These are phyloP conservation scores for Exophiala alcalophila DNA, from an alignment of 2,329 filamentous ascomycete genomes.

Conservation along the genomic window DNA sequence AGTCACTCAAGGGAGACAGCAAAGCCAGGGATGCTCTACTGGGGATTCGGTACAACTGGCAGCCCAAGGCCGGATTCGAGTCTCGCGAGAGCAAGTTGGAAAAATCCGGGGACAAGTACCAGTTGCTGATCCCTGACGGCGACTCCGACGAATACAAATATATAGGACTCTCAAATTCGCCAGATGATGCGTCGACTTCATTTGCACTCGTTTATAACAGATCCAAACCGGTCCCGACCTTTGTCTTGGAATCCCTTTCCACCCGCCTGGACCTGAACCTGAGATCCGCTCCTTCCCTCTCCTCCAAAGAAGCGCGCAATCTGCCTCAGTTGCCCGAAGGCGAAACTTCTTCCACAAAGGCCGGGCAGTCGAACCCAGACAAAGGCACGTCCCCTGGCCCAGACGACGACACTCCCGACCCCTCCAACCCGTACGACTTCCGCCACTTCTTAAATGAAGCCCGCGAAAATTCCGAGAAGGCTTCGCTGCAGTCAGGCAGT, in stretches of 20 bases:
- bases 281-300: conserved; percentile 56
- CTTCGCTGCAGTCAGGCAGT: conserved; percentile 16
- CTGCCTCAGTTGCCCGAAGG: conserved; percentile 18
- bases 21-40: conserved; percentile 33
- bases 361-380: conserved; percentile 29
- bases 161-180: conserved; percentile 1
- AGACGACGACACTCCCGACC: conserved; percentile 44
- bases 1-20: conserved; percentile 38
- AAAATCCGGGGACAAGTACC: conserved; percentile 16
- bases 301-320: conserved; percentile 15
- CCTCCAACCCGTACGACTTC: conserved; percentile 49
- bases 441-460: conserved; percentile 48
- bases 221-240: conserved; percentile 67
- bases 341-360: conserved; percentile 19
- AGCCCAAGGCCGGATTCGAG: conserved; percentile 38
- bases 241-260: conserved; percentile 77
- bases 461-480: conserved; percentile 36
- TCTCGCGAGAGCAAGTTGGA: conserved; percentile 21
- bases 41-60: conserved; percentile 48
- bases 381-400: conserved; percentile 29
- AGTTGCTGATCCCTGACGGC: conserved; percentile 16
- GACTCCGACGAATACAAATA: conserved; percentile 18
- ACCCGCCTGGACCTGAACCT: conserved; percentile 88
- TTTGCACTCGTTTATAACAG: conserved; percentile 71
- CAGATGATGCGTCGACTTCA: conserved; percentile 32